Evolutionary conservation across 805 yeast species (phyloP).

Genomic region (Zygoascus biomembranicola): DNA sequence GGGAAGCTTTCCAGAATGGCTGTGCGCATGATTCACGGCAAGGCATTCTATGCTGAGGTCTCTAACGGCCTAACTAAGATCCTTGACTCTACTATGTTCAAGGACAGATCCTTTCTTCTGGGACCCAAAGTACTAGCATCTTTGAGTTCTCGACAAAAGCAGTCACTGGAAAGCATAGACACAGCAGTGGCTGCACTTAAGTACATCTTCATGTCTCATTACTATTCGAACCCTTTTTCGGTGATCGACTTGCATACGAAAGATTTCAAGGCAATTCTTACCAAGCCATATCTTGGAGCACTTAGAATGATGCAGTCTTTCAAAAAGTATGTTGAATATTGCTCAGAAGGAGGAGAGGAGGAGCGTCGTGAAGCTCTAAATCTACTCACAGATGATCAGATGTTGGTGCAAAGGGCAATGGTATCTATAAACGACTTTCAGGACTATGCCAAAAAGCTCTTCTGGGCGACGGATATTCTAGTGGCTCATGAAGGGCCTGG

Average conservation of each 20-base stretch:
- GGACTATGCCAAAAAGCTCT: neutral
- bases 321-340: conserved; percentile 17
- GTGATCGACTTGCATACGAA: conserved; percentile 4
- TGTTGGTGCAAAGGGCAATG: neutral
- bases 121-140: conserved; percentile 19
- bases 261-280: neutral
- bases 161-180: conserved; percentile 19
- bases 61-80: conserved; percentile 12
- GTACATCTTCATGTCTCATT: conserved; percentile 30
- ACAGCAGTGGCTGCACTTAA: conserved; percentile 20
- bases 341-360: neutral
- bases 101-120: conserved; percentile 10
- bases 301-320: conserved; percentile 33
- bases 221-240: conserved; percentile 31
- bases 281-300: conserved; percentile 17
- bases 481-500: neutral
- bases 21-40: conserved; percentile 19
- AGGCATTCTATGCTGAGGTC: conserved; percentile 21
- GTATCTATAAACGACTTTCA: neutral
- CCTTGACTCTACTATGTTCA: conserved; percentile 15
- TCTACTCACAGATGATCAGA: neutral
- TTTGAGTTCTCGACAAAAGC: conserved; percentile 15
- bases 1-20: conserved; percentile 25
- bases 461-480: neutral
- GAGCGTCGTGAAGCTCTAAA: neutral